These are phyloP conservation scores for Hypoxylon sp. DNA, from an alignment of 2,329 filamentous ascomycete species.

Conservation along the genomic window DNA sequence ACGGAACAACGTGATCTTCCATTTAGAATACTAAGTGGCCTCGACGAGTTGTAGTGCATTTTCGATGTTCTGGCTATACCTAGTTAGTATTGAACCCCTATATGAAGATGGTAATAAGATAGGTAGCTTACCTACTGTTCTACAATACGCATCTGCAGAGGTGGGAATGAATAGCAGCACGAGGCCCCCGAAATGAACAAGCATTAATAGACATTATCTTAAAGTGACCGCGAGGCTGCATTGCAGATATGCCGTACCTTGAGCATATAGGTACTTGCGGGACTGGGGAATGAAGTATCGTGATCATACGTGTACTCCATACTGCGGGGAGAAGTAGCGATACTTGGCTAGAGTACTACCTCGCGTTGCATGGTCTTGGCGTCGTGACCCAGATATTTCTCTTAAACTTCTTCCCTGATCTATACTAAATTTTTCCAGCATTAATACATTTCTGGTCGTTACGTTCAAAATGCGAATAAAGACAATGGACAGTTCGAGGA, in stretches of 20 bases:
- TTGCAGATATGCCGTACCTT: conserved; percentile 38
- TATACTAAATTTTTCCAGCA: conserved; percentile 8
- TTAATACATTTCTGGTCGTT: background rate
- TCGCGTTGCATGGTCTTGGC: conserved; percentile 44
- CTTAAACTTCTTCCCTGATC: conserved; percentile 5
- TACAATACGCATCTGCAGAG: conserved; percentile 7
- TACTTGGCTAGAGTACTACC: conserved; percentile 41
- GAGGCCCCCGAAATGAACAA: conserved; percentile 14
- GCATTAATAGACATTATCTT: conserved; percentile 33
- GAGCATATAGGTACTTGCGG: conserved; percentile 49
- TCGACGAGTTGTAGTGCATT: background rate
- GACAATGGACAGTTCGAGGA: background rate
- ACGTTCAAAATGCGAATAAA: conserved; percentile 1
- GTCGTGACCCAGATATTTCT: conserved; percentile 39
- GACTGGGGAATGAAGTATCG: conserved; percentile 46
- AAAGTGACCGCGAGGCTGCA: conserved; percentile 40
- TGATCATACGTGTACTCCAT: conserved; percentile 44
- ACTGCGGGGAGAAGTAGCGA: conserved; percentile 50
- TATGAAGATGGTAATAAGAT: conserved; percentile 8
- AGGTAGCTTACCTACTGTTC: background rate
- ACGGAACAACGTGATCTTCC: background rate
- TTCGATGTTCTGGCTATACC: background rate
- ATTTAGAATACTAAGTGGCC: background rate
- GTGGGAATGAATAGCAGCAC: conserved; percentile 12
- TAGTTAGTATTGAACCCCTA: conserved; percentile 15